Evolutionary conservation across 148 eudicot species (phyloP).

Genomic region (Nepenthes mirabilis): DNA sequence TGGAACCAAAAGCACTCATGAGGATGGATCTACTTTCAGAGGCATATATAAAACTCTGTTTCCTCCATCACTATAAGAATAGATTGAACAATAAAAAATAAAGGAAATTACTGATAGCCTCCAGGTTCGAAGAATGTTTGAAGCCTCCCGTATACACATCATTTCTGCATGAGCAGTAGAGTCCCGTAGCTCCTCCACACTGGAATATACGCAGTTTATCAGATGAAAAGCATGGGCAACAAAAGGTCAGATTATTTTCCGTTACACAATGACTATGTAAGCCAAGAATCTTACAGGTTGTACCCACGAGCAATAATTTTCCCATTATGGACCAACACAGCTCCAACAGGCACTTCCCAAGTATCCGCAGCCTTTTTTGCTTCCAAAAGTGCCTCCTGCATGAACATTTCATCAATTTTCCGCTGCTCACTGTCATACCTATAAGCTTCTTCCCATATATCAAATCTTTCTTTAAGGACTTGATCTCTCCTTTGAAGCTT

Average conservation of each 20-base stretch:
- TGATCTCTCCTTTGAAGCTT: conserved; percentile 54
- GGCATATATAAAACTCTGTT: too few relatives aligned
- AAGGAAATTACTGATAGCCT: conserved; percentile 60
- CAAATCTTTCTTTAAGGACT: conserved; percentile 47
- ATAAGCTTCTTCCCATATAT: conserved; percentile 81
- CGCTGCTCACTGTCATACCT: conserved; percentile 59
- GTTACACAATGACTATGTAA: neutral
- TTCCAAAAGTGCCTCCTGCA: conserved; percentile 88
- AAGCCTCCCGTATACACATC: conserved; percentile 82
- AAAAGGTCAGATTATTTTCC: too few relatives aligned
- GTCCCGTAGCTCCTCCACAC: conserved; percentile 89
- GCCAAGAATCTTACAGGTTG: conserved; percentile 58
- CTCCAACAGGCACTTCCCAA: conserved; percentile 99
- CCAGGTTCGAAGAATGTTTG: conserved; percentile 66
- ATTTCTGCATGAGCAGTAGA: conserved; percentile 98
- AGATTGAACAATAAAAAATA: neutral
- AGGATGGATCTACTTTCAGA: neutral
- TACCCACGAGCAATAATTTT: conserved; percentile 85
- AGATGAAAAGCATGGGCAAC: neutral
- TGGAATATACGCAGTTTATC: conserved; percentile 15
- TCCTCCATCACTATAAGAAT: neutral
- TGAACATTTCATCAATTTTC: conserved; percentile 67
- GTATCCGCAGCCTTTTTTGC: conserved; percentile 81
- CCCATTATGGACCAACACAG: conserved; percentile 76
- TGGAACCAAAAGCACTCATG: neutral